Base-by-base conservation (phyloP, 805 yeast genomes). In the Yarrowia alimentaria region DNA sequence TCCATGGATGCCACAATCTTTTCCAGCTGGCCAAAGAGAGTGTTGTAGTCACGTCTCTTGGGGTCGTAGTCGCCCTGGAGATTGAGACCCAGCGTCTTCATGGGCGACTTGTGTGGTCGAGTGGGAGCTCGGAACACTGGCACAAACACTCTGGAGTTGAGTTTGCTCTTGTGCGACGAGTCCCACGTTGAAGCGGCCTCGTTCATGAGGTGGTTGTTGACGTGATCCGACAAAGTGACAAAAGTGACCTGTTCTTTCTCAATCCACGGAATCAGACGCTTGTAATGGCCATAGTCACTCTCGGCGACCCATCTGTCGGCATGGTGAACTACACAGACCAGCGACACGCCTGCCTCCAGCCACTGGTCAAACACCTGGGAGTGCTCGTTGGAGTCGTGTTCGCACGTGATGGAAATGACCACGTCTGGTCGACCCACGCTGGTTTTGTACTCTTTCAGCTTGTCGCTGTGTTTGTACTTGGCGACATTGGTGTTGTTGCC, bases 51-150 rank as follows among this genome's bases (percentile, higher is more conserved):
- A 16, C 50, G 37, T 22, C 50, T 13, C 16, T 30, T 30, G 21
- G 35, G 8, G 10, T 43, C 50, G 16, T 30, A 43, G 17, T 43
- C 37, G 14, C 50, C 50, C 18, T 43, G 50, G 13, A 43, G 33
- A 12, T 40, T 40, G 33, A 40, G 47, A 2, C 47, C 47, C 11
- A 40, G 47, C 2, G 11, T 13, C 19, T 26, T 11, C 47, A 40
- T 40, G 19, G 47, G 47, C 11, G 47, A 26, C 33, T 40, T 40
- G 33, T 40, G 47, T n/a, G 47, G 47, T 11, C 47, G 47, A 19
- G 33, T 26, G 18, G 47, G 47, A 1, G 47, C 47, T 40, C 33
- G 4, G 14, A 40, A 40, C 3, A 40, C 33, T 6, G 47, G 47
- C n/a, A 28, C 33, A 19, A 40, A 40, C n/a, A 40, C 47, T 16